phyloP scores from a whole-genome alignment of 148 eudicot species.

The Fagopyrum homotropicum region DNA sequence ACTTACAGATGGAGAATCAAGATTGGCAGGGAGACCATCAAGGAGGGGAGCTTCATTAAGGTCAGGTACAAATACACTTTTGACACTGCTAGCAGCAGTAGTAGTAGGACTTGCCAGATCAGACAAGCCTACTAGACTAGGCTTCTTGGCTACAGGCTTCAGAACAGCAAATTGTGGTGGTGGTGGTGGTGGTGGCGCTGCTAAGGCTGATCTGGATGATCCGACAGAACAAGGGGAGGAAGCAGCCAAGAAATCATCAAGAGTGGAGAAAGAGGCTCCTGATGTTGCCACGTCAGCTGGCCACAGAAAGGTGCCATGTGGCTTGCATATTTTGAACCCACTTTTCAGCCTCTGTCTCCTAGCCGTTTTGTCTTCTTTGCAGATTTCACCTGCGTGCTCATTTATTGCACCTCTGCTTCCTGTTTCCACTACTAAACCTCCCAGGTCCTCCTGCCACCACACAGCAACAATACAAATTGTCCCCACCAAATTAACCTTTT shows the following conservation, averaged over 20 bases:
- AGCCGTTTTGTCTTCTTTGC: slow-evolving; percentile 27
- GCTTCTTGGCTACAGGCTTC: slow-evolving; percentile 54
- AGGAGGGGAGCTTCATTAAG: slow-evolving; percentile 32
- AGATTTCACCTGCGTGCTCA: slow-evolving; percentile 13
- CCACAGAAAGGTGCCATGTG: slow-evolving; percentile 79
- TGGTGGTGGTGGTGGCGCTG: slow-evolving; percentile 21
- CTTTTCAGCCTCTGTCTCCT: slow-evolving; percentile 65
- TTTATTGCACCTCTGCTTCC: slow-evolving; percentile 17
- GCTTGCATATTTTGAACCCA: slow-evolving; percentile 88
- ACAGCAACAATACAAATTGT: neutral
- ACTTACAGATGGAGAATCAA: neutral
- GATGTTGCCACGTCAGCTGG: slow-evolving; percentile 47
- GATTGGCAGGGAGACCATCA: neutral
- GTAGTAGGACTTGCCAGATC: slow-evolving; percentile 15
- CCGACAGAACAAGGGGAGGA: slow-evolving; percentile 74
- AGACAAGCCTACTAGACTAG: slow-evolving; percentile 11
- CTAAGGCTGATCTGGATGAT: slow-evolving; percentile 35
- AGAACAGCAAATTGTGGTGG: slow-evolving; percentile 25
- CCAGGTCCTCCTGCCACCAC: slow-evolving; percentile 37
- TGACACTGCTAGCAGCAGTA: slow-evolving; percentile 19
- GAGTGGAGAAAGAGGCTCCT: slow-evolving; percentile 14
- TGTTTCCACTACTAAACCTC: slow-evolving; percentile 18
- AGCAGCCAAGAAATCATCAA: slow-evolving; percentile 46
- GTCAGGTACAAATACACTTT: slow-evolving; percentile 21
- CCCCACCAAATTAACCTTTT: neutral